phyloP scores from a whole-genome alignment of 2,329 filamentous ascomycete genomes.

The Saccharata proteae region DNA sequence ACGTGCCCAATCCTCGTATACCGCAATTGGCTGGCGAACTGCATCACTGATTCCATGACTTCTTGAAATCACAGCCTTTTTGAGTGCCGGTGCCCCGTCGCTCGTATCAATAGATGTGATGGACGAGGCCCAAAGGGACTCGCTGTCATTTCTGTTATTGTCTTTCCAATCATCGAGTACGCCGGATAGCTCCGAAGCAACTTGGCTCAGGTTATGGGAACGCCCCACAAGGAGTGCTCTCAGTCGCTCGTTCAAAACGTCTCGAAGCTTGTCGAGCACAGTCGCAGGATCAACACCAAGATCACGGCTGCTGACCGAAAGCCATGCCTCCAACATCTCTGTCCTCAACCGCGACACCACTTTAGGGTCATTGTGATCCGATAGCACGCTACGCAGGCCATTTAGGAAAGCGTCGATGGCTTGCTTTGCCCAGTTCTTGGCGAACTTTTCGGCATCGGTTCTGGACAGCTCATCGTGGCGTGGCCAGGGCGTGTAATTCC shows the following conservation, averaged over 20 bases:
- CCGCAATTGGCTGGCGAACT: slow-evolving; percentile 48
- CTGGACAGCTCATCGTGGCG: slow-evolving; percentile 56
- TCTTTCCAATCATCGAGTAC: slow-evolving; percentile 48
- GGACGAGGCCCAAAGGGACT: slow-evolving; percentile 55
- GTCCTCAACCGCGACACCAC: slow-evolving; percentile 58
- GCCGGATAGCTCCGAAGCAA: slow-evolving; percentile 52
- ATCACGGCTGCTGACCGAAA: slow-evolving; percentile 52
- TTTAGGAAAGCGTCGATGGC: slow-evolving; percentile 33
- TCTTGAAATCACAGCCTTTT: slow-evolving; percentile 54
- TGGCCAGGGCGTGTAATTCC: slow-evolving; percentile 77
- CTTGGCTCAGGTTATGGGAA: slow-evolving; percentile 49
- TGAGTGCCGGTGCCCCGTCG: slow-evolving; percentile 54
- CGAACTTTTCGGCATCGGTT: slow-evolving; percentile 28
- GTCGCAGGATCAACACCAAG: slow-evolving; percentile 55
- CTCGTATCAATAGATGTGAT: slow-evolving; percentile 54
- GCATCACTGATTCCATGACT: slow-evolving; percentile 61
- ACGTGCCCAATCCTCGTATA: slow-evolving; percentile 62
- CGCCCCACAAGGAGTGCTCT: slow-evolving; percentile 50
- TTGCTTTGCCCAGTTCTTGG: slow-evolving; percentile 28
- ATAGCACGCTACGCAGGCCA: slow-evolving; percentile 50
- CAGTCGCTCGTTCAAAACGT: slow-evolving; percentile 57
- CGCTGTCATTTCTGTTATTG: slow-evolving; percentile 28
- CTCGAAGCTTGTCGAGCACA: slow-evolving; percentile 57
- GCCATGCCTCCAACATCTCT: slow-evolving; percentile 61
- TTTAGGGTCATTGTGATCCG: slow-evolving; percentile 51